phyloP scores from a whole-genome alignment of 2,329 filamentous ascomycete species.

The Colletotrichum sublineola region DNA sequence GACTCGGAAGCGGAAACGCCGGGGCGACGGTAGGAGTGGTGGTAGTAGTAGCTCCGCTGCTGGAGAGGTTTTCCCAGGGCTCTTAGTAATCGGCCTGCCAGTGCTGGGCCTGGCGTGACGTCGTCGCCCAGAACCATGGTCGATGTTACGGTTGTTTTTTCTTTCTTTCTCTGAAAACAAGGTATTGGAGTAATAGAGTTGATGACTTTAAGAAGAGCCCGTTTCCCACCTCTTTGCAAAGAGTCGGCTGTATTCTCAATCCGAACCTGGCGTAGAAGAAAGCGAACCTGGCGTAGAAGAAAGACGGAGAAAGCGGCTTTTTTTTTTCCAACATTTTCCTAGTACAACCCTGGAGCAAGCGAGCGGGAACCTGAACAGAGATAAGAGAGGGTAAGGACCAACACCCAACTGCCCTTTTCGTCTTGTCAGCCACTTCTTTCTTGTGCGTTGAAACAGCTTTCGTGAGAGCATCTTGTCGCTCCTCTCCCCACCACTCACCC shows the following conservation, averaged over 20 bases:
- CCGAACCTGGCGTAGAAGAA: background rate
- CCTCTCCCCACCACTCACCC: background rate
- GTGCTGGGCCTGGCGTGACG: slow-evolving; percentile 39
- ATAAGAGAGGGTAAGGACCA: background rate
- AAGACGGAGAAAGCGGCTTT: background rate
- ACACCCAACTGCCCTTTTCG: slow-evolving; percentile 11
- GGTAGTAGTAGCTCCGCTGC: slow-evolving; percentile 28
- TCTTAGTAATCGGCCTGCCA: slow-evolving; percentile 53
- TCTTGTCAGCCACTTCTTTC: slow-evolving; percentile 6
- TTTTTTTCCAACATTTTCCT: slow-evolving; percentile 2
- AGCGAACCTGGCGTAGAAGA: background rate
- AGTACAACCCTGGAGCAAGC: slow-evolving; percentile 4
- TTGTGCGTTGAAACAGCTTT: slow-evolving; percentile 34
- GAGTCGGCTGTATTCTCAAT: background rate
- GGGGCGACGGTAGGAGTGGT: background rate
- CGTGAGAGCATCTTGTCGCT: slow-evolving; percentile 32
- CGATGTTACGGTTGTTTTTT: slow-evolving; percentile 13
- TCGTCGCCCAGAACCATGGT: slow-evolving; percentile 32
- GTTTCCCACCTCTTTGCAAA: background rate
- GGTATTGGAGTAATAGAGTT: background rate
- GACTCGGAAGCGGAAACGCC: slow-evolving; percentile 20
- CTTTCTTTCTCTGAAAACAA: background rate
- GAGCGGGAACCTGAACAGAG: slow-evolving; percentile 3
- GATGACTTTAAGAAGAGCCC: background rate
- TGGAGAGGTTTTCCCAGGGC: slow-evolving; percentile 41